Percentiles rank a stretch among this genome's conserved stretches.
Conservation (phyloP, 2,329 filamentous ascomycete genomes). For the Pseudopithomyces chartarum region DNA sequence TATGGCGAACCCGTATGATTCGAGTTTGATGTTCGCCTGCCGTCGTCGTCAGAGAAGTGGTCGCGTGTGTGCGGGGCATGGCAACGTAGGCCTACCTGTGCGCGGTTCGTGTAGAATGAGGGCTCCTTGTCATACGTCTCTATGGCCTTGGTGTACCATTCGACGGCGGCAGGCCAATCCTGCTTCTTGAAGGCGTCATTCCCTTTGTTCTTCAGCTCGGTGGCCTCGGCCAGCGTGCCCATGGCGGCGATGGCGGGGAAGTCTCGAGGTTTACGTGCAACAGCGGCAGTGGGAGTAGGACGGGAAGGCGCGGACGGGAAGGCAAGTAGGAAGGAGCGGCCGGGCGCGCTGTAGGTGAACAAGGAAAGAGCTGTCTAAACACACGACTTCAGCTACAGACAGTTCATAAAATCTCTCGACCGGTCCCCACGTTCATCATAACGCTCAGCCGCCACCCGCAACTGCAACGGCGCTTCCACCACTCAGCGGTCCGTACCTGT, state of each 20-base stretch:
- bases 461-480: slow-evolving; percentile 17
- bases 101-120: slow-evolving; percentile 91
- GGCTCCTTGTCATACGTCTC: slow-evolving; percentile 80
- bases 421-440: slow-evolving; percentile 24
- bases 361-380: not conserved
- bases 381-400: not conserved
- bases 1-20: slow-evolving; percentile 92
- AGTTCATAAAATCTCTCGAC: slow-evolving; percentile 3
- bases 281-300: slow-evolving; percentile 11
- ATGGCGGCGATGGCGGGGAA: slow-evolving; percentile 27
- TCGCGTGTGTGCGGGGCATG: slow-evolving; percentile 27
- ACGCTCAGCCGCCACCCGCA: slow-evolving; percentile 26
- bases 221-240: slow-evolving; percentile 68
- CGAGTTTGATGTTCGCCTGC: slow-evolving; percentile 93
- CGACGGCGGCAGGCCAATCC: slow-evolving; percentile 82
- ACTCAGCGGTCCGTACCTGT: slow-evolving; percentile 20
- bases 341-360: not conserved
- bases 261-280: slow-evolving; percentile 13
- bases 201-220: slow-evolving; percentile 87
- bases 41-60: slow-evolving; percentile 23
- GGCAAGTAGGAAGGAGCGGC: not conserved
- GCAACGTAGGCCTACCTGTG: slow-evolving; percentile 69
- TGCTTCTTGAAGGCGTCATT: slow-evolving; percentile 90
- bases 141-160: slow-evolving; percentile 87
- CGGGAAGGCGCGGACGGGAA: slow-evolving; percentile 23